Conservation (phyloP, 2,329 filamentous ascomycete genomes). For the Cryphonectria naterciae region DNA sequence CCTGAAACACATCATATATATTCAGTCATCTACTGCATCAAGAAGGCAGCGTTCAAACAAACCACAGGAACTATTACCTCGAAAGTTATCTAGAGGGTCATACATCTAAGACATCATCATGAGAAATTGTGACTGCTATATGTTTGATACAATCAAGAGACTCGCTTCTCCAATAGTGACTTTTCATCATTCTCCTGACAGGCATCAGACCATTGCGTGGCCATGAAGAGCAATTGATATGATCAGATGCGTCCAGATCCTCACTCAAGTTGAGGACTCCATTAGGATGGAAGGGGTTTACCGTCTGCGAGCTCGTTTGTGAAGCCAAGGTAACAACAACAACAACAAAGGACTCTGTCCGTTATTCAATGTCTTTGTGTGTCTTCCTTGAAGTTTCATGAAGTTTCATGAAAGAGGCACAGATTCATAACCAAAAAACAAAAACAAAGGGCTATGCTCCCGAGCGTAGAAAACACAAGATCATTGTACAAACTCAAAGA, state of each 20-base stretch:
- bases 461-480: neutral
- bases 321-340: neutral
- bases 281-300: too few species aligned
- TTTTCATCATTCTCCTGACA: too few species aligned
- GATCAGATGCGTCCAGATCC: too few species aligned
- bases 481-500: neutral
- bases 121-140: neutral
- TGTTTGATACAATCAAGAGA: neutral
- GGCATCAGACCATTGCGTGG: too few species aligned
- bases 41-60: neutral
- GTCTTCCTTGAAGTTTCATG: neutral
- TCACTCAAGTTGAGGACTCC: too few species aligned
- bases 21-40: neutral
- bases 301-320: neutral
- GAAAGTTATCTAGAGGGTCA: neutral
- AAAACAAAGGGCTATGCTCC: neutral
- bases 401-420: neutral
- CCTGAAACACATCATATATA: neutral
- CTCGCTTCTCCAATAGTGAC: too few species aligned
- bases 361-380: neutral
- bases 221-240: too few species aligned
- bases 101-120: neutral
- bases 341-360: neutral
- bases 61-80: neutral
- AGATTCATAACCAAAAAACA: neutral